phyloP scores from a whole-genome alignment of 163 green algal genomes.

The Chlorella variabilis region DNA sequence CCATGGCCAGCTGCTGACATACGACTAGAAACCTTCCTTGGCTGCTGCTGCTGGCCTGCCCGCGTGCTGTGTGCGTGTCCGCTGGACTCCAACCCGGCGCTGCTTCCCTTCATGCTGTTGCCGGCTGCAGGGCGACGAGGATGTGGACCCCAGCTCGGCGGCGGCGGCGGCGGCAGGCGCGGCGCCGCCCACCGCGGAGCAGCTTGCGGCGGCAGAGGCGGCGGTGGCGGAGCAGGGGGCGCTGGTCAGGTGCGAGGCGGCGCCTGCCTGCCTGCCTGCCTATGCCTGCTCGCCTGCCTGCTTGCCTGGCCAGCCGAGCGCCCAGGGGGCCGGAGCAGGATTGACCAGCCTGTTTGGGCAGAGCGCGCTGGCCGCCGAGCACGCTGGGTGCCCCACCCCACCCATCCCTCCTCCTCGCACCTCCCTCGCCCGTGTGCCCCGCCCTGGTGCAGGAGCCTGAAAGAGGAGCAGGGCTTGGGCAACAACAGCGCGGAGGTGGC shows the following conservation, averaged over 20 bases:
- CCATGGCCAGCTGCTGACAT: no score
- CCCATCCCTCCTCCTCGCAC: background rate
- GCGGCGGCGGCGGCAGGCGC: constrained; percentile 40
- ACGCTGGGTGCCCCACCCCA: no score
- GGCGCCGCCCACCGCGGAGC: background rate
- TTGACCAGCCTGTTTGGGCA: no score
- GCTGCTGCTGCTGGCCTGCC: no score
- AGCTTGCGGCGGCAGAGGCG: constrained; percentile 43
- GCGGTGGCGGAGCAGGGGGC: constrained; percentile 52
- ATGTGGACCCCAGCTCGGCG: constrained; percentile 10
- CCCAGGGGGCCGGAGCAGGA: background rate
- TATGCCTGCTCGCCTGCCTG: background rate
- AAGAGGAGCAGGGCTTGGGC: constrained; percentile 57
- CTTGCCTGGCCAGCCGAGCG: background rate
- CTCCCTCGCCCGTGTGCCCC: background rate
- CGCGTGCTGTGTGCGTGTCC: no score
- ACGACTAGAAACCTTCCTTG: no score
- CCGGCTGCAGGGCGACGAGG: background rate
- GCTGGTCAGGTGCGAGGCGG: constrained; percentile 31
- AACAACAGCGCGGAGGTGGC: constrained; percentile 57
- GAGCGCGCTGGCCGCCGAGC: no score
- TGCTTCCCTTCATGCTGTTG: no score
- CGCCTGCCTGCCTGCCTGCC: background rate
- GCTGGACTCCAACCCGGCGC: no score
- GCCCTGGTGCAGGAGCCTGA: constrained; percentile 42